phyloP scores from a whole-genome alignment of 352 stramenopile genomes.

The Globisporangium sylvaticum region DNA sequence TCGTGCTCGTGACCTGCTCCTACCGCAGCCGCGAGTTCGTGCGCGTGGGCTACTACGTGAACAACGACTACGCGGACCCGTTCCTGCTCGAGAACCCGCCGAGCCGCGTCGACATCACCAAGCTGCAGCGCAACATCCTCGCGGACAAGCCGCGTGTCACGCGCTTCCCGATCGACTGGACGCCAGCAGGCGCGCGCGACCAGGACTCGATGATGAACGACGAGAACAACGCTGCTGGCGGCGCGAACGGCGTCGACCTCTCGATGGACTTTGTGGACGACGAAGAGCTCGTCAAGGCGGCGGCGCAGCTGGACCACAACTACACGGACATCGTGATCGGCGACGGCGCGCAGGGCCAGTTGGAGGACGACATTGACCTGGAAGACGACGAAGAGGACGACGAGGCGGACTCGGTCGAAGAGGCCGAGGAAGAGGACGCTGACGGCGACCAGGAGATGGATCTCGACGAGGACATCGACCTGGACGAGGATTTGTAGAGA shows the following conservation, averaged over 20 bases:
- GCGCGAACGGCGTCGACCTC: constrained; percentile 26
- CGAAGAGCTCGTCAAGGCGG: constrained; percentile 83
- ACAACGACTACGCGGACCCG: constrained; percentile 97
- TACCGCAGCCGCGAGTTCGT: constrained; percentile 98
- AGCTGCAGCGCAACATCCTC: constrained; percentile 95
- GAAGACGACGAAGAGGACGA: constrained; percentile 60
- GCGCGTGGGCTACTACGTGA: constrained; percentile 94
- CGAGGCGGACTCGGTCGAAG: constrained; percentile 43
- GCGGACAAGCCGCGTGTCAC: constrained; percentile 95
- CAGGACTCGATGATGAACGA: constrained; percentile 40
- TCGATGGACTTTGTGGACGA: constrained; percentile 81
- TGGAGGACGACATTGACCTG: constrained; percentile 66
- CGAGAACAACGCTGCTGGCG: constrained; percentile 28
- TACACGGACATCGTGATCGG: constrained; percentile 89
- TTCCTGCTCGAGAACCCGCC: constrained; percentile 83
- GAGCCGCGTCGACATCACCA: constrained; percentile 82
- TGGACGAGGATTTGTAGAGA: constrained; percentile 50
- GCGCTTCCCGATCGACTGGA: constrained; percentile 97
- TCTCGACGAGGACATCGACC: constrained; percentile 72
- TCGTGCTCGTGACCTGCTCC: constrained; percentile 97
- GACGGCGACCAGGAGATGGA: constrained; percentile 70
- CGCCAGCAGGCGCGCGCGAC: constrained; percentile 45
- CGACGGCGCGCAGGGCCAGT: constrained; percentile 37
- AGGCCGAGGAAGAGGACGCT: constrained; percentile 59
- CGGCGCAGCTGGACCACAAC: constrained; percentile 81